A percentile compares a stretch with the other conserved stretches of the same genome.
Evolutionary conservation across 129 eudicot species (phyloP).

Genomic region (Dittrichia graveolens): DNA sequence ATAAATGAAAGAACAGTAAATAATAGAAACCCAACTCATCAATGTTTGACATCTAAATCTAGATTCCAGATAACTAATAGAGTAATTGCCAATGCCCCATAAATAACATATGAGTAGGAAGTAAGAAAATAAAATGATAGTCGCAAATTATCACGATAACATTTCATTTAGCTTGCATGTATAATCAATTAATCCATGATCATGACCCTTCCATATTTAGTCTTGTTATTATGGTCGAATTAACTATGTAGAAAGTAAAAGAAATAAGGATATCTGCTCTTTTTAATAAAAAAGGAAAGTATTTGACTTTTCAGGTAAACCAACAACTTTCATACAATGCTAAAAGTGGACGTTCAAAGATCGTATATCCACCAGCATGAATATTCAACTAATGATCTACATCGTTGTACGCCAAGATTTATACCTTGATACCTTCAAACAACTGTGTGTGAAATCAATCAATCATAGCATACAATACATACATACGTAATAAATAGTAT

Average conservation of each 20-base stretch:
- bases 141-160: background rate
- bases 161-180: background rate
- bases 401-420: background rate
- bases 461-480: background rate
- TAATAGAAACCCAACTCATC: background rate
- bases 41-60: background rate
- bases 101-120: background rate
- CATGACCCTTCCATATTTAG: too few species aligned
- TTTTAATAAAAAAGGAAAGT: background rate
- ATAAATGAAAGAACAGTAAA: background rate
- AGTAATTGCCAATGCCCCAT: background rate
- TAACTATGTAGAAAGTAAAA: background rate
- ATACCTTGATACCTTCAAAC: background rate
- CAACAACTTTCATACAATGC: background rate
- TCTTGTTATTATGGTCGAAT: too few species aligned
- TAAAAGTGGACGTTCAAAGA: background rate
- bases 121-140: too few species aligned
- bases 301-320: background rate
- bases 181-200: background rate
- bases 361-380: constrained; percentile 9
- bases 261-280: background rate
- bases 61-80: background rate
- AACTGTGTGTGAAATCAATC: background rate
- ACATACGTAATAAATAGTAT: background rate
- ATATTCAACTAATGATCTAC: background rate